phyloP scores from a whole-genome alignment of 2,329 filamentous ascomycete genomes.

The Rutstroemia sp. region DNA sequence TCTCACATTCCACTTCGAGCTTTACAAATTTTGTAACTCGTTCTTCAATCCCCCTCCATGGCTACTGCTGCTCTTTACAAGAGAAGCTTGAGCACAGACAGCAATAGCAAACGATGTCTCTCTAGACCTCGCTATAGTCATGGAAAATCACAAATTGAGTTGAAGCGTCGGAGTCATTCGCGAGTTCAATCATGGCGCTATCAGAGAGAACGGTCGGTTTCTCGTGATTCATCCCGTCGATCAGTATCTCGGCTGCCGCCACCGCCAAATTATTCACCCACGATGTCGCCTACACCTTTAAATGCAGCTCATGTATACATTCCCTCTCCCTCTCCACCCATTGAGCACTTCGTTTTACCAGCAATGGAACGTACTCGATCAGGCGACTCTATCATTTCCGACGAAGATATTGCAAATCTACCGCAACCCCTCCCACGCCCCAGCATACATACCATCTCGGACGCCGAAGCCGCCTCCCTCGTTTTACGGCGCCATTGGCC shows the following conservation, averaged over 20 bases:
- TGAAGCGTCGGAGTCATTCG: neutral
- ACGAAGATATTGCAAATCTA: conserved; percentile 14
- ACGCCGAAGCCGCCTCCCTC: conserved; percentile 19
- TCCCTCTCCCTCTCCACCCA: neutral
- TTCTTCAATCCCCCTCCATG: conserved; percentile 6
- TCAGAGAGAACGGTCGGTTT: neutral
- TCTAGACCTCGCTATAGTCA: conserved; percentile 1
- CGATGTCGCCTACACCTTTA: neutral
- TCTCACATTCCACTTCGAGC: conserved; percentile 8
- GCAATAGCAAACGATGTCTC: conserved; percentile 4
- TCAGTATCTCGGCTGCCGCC: neutral
- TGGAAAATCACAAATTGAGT: neutral
- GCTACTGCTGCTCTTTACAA: neutral
- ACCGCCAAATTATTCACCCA: neutral
- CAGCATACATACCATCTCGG: neutral
- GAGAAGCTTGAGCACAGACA: conserved; percentile 5
- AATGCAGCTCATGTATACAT: neutral
- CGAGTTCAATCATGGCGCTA: neutral
- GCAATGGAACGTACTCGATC: conserved; percentile 27
- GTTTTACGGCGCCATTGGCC: conserved; percentile 18
- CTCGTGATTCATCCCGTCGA: neutral
- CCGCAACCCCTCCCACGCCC: neutral
- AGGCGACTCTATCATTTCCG: conserved; percentile 27
- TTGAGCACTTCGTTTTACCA: neutral
- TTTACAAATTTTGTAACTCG: neutral